Base-by-base conservation (phyloP, 306 rosid species). In the Quercus cerris region DNA sequence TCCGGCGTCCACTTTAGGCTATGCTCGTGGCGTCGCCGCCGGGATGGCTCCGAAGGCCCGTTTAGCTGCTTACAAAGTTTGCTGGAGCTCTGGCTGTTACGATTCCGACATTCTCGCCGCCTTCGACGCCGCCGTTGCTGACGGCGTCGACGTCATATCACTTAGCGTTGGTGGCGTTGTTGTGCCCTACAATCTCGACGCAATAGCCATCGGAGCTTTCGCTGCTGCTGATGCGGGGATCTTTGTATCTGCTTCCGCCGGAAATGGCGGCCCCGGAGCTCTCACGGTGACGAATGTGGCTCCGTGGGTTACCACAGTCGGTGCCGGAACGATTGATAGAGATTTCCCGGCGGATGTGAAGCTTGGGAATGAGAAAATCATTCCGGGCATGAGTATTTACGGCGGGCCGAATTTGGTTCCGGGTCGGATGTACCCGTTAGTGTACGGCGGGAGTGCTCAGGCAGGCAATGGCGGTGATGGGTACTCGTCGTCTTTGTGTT, bases 21-120 rank as follows among this genome's bases (percentile, higher is more conserved):
- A 89, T 57, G 97, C 98, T 0, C 81, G 81, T 0, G 97, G 98
- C 0, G 84, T 87, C 30, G 98, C 97, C 0, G 91, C 97, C 2
- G 98, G 97, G 3, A 94, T 94, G 96, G 98, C 98, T 14, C 98
- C 98, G 11, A 94, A 94, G 25, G 97, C 97, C 1, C 84, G 97
- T 3, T 87, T 94, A 9, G 97, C 98, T 0, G 88, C 89, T 3
- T 94, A 94, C 73, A 94, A 92, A 72, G 96, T 92, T 5, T 94
- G 97, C 86, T 94, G 97, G 98, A 81, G 10, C 58, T 84, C 90
- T 3, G 98, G 98, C 30, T 92, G 97, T 81, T 92, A 75, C 46
- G 97, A 90, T 71, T 90, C 96, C 9, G 97, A 94, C 76, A 94
- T 94, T 20, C 96, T 94, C 49, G 94, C 97, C 0, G 96, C 98